phyloP scores from a whole-genome alignment of 148 eudicot genomes.

The Nepenthes gracilis region DNA sequence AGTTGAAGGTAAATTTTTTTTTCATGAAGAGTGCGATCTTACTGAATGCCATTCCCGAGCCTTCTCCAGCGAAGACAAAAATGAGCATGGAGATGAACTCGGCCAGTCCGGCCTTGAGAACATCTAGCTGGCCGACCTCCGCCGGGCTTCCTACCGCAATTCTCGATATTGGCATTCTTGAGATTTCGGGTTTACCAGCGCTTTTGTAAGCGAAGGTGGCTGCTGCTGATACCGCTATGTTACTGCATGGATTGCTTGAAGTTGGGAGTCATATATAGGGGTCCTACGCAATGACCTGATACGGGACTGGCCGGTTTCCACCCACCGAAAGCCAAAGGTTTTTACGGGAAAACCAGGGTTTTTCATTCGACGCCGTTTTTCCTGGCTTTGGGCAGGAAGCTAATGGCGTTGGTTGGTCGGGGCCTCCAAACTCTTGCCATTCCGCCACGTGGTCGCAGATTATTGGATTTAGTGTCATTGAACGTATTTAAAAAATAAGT shows the following conservation, averaged over 20 bases:
- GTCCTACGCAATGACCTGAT: too few relatives aligned
- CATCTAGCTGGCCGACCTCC: conserved; percentile 41
- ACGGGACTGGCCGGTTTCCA: too few relatives aligned
- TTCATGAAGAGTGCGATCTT: conserved; percentile 8
- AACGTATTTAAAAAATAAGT: too few relatives aligned
- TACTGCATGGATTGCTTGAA: too few relatives aligned
- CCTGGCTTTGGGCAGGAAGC: neutral
- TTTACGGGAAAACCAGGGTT: too few relatives aligned
- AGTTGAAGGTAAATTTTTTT: neutral
- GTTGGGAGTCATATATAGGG: too few relatives aligned
- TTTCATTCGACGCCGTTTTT: neutral
- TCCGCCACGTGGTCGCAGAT: conserved; percentile 16
- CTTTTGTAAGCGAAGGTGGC: neutral
- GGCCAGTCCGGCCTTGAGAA: conserved; percentile 60
- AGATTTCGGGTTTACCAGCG: neutral
- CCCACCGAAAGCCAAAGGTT: too few relatives aligned
- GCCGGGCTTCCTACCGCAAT: conserved; percentile 38
- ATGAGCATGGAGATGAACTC: conserved; percentile 83
- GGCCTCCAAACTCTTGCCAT: conserved; percentile 26
- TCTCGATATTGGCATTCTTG: conserved; percentile 43
- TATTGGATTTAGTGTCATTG: too few relatives aligned
- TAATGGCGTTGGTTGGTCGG: conserved; percentile 7
- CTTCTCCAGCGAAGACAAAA: conserved; percentile 77
- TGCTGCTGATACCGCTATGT: neutral
- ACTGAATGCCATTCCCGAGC: conserved; percentile 80